Conservation (phyloP, 1,284 basidiomycete genomes). For the Heterobasidion occidentale region DNA sequence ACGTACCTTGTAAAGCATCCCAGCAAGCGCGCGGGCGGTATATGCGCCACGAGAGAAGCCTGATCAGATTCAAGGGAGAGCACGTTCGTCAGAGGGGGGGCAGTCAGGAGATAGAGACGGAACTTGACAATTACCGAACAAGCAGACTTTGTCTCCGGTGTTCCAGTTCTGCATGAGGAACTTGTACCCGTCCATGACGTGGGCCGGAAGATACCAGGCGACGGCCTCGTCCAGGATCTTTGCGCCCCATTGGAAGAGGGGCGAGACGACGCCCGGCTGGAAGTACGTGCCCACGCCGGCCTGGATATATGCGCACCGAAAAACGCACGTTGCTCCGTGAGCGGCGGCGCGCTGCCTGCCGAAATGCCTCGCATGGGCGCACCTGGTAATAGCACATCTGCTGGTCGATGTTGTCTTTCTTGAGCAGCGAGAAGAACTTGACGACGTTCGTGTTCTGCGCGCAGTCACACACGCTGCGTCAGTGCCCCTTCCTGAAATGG, state of each 20-base stretch:
- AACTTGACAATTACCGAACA: slow-evolving; percentile 42
- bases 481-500: neutral
- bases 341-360: neutral
- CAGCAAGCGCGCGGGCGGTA: slow-evolving; percentile 67
- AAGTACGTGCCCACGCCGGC: slow-evolving; percentile 59
- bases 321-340: neutral
- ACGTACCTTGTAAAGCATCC: slow-evolving; percentile 39
- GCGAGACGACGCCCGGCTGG: slow-evolving; percentile 40
- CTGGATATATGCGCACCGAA: slow-evolving; percentile 21
- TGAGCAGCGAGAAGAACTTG: slow-evolving; percentile 53
- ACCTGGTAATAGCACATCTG: slow-evolving; percentile 70
- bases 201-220: slow-evolving; percentile 58
- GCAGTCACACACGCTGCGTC: neutral
- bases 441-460: slow-evolving; percentile 65
- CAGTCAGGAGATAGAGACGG: neutral
- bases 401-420: slow-evolving; percentile 44
- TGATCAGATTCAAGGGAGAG: slow-evolving; percentile 12
- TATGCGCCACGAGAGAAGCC: slow-evolving; percentile 75
- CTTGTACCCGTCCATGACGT: slow-evolving; percentile 57
- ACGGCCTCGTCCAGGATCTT: slow-evolving; percentile 48
- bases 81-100: neutral
- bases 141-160: slow-evolving; percentile 49
- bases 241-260: slow-evolving; percentile 39
- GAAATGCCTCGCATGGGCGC: neutral
- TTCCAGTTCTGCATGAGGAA: slow-evolving; percentile 58